Base-by-base conservation (phyloP, 208 protist species). In the Crithidia sp. region DNA sequence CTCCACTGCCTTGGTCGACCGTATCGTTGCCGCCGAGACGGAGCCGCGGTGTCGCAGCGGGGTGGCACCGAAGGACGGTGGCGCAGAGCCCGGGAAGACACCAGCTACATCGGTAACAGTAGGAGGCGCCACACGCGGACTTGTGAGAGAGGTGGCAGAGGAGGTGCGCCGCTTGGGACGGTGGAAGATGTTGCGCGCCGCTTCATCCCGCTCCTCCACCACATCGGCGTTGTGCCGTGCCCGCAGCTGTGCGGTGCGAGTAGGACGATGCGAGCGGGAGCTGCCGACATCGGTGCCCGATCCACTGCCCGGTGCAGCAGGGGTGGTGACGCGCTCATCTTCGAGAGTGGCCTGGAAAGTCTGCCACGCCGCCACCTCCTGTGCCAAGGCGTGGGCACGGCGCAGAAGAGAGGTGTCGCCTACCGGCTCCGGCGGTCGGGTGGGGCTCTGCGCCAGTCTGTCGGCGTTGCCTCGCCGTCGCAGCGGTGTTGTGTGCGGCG, bases 1-100 rank as follows among this genome's bases (percentile, higher is more conserved):
- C 13, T 71, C 54, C 4, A 68, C 63, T 12, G 78, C 78, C 62
- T 73, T 83, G 3, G 72, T 83, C 9, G 67, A 71, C 7, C 71
- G 71, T 9, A 64, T 62, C 39, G 63, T 53, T 40, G 7, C 14
- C n/a, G 9, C 36, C 9, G 39, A 49, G 7, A 52, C 39, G 14
- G 52, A 17, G 36, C 17, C 52, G 36, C 16, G 50, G n/a, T 9
- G 54, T 5, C 56, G 63, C 13, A 40, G 49, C 47, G 71, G 55
- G 9, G 54, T 71, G n/a, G 41, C 28, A 17, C 16, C 13, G 5
- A 6, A 13, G 17, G 19, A 53, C 14, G 7, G 39, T 17, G 16
- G 52, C 41, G 64, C 53, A 5, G 64, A 69, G 49, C 3, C 19
- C 40, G 5, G n/a, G 2, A 45, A 55, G 9, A 37, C 61, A 4